These are phyloP conservation scores for Xylariales sp. DNA, from an alignment of 2,329 filamentous ascomycete species.

Conservation along the genomic window DNA sequence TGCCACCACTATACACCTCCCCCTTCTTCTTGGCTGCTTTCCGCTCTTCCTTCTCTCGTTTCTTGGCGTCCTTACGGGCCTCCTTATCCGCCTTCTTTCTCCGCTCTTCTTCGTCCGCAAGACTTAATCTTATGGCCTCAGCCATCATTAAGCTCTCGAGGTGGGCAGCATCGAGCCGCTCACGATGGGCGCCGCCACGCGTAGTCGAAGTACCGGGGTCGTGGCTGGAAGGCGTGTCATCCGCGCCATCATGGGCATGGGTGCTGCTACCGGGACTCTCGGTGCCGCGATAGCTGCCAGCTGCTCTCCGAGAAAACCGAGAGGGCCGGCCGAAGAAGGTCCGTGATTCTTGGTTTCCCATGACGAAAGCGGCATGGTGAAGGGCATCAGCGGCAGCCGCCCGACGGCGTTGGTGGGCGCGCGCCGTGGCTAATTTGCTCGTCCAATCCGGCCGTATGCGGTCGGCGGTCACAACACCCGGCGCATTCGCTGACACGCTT, in stretches of 20 bases:
- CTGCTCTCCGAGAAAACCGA: slow-evolving; percentile 68
- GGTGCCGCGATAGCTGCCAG: slow-evolving; percentile 51
- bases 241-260: slow-evolving; percentile 43
- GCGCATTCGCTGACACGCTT: slow-evolving; percentile 82
- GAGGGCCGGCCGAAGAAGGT: slow-evolving; percentile 63
- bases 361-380: slow-evolving; percentile 93
- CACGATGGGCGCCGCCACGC: slow-evolving; percentile 41
- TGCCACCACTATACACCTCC: slow-evolving; percentile 56
- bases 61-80: slow-evolving; percentile 83
- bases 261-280: slow-evolving; percentile 46
- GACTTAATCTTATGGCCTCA: slow-evolving; percentile 89
- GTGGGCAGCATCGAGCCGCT: slow-evolving; percentile 64
- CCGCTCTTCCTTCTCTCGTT: slow-evolving; percentile 84
- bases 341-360: slow-evolving; percentile 71
- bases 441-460: slow-evolving; percentile 94
- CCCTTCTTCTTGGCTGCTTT: slow-evolving; percentile 76
- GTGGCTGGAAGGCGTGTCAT: slow-evolving; percentile 46
- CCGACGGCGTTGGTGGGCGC: slow-evolving; percentile 84
- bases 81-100: slow-evolving; percentile 87
- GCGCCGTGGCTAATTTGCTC: slow-evolving; percentile 85
- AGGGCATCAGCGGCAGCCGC: slow-evolving; percentile 93
- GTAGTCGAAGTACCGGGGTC: slow-evolving; percentile 52
- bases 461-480: slow-evolving; percentile 91
- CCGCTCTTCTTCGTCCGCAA: slow-evolving; percentile 95
- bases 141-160: slow-evolving; percentile 99